These are phyloP conservation scores for Neurospora sp. DNA, from an alignment of 495 filamentous ascomycete genomes.

Conservation along the genomic window DNA sequence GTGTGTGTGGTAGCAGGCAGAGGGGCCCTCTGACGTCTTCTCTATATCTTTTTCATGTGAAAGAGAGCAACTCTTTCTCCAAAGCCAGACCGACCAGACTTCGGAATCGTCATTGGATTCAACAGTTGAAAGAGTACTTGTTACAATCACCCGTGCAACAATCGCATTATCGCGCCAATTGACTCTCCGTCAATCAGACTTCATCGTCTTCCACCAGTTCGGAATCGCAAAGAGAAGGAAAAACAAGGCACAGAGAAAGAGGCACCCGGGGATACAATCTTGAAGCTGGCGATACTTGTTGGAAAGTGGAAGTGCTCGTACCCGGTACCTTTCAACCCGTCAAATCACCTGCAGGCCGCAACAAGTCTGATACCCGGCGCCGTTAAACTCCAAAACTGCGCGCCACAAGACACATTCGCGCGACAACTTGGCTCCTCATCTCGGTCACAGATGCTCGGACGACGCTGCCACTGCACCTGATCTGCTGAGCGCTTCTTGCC, in stretches of 20 bases:
- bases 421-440: neutral
- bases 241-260: neutral
- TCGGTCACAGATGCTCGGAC: neutral
- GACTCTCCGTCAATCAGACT: neutral
- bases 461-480: neutral
- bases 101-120: neutral
- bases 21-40: conserved; percentile 3
- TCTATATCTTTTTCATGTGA: neutral
- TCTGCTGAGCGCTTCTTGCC: neutral
- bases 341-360: neutral
- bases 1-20: neutral
- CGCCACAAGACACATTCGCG: neutral
- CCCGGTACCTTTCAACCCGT: neutral
- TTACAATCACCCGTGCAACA: neutral
- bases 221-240: neutral
- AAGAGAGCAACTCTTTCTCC: neutral
- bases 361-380: neutral
- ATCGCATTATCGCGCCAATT: neutral
- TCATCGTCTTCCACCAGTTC: neutral
- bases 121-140: neutral
- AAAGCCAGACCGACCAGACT: neutral
- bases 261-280: neutral
- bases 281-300: neutral
- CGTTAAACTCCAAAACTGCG: neutral
- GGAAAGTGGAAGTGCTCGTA: neutral